Conservation (phyloP, 495 filamentous ascomycete species). For the Pseudevernia furfuracea region DNA sequence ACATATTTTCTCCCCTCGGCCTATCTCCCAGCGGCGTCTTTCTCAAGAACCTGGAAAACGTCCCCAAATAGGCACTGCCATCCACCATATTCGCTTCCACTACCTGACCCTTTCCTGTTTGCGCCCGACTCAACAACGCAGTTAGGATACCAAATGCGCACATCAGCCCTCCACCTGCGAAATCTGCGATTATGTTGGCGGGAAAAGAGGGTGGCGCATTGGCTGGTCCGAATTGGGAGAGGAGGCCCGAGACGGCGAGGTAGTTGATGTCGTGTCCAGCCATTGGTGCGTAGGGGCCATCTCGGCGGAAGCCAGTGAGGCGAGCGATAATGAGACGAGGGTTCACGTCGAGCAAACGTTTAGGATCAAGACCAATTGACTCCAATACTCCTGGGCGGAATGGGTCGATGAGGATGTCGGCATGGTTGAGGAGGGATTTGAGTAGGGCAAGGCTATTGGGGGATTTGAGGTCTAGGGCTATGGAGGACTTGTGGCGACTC, state of each 20-base stretch:
- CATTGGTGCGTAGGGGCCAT: constrained; percentile 78
- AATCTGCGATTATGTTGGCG: constrained; percentile 79
- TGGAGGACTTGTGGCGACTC: constrained; percentile 68
- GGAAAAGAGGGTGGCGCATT: constrained; percentile 68
- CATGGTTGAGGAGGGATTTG: constrained; percentile 50
- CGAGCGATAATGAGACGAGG: constrained; percentile 74
- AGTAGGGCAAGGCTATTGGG: constrained; percentile 53
- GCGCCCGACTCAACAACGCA: constrained; percentile 36
- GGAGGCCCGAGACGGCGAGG: constrained; percentile 74
- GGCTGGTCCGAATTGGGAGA: constrained; percentile 64
- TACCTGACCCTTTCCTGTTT: constrained; percentile 67
- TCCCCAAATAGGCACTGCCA: constrained; percentile 67
- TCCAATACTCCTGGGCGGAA: constrained; percentile 88
- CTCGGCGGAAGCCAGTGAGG: constrained; percentile 81
- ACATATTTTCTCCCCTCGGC: constrained; percentile 63
- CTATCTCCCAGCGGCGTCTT: constrained; percentile 52
- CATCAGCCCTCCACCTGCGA: constrained; percentile 80
- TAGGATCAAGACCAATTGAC: constrained; percentile 65
- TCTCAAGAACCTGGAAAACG: constrained; percentile 58
- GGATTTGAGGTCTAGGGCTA: constrained; percentile 70
- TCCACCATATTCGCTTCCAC: constrained; percentile 98
- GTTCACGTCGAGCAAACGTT: constrained; percentile 56
- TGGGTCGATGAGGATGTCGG: constrained; percentile 85
- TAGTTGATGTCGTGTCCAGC: constrained; percentile 99
- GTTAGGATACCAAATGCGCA: constrained; percentile 49